phyloP scores from a whole-genome alignment of 306 rosid species.

The Cajanus cajan region DNA sequence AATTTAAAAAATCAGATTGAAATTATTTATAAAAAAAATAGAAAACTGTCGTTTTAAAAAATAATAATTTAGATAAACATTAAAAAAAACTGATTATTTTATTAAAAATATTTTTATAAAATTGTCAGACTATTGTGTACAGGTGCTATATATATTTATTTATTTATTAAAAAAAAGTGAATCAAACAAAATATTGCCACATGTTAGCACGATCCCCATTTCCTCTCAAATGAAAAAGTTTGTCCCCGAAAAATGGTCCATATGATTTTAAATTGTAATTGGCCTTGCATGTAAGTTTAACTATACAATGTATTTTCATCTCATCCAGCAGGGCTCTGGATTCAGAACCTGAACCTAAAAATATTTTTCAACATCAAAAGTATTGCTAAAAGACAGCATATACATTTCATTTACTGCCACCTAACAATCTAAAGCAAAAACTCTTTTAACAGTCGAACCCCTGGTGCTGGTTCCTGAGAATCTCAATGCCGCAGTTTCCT shows the following conservation, averaged over 20 bases:
- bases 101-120: too few relatives aligned
- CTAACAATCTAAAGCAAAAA: not conserved
- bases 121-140: not conserved
- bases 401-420: not conserved
- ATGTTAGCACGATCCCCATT: not conserved
- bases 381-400: not conserved
- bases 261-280: conserved; percentile 2
- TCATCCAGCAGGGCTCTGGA: conserved; percentile 8
- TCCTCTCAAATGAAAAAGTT: not conserved
- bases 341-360: conserved; percentile 25
- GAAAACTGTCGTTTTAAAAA: too few relatives aligned
- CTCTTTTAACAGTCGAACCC: not conserved
- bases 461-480: conserved; percentile 2
- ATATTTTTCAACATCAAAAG: not conserved
- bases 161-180: not conserved
- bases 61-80: too few relatives aligned
- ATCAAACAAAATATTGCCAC: not conserved
- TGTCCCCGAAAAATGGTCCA: not conserved
- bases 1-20: too few relatives aligned
- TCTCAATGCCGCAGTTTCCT: not conserved
- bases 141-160: not conserved
- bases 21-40: too few relatives aligned
- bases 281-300: conserved; percentile 19
- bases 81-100: too few relatives aligned
- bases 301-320: conserved; percentile 17